These are phyloP conservation scores for Mycena olivaceomarginata DNA, from an alignment of 768 basidiomycete species.

Conservation along the genomic window DNA sequence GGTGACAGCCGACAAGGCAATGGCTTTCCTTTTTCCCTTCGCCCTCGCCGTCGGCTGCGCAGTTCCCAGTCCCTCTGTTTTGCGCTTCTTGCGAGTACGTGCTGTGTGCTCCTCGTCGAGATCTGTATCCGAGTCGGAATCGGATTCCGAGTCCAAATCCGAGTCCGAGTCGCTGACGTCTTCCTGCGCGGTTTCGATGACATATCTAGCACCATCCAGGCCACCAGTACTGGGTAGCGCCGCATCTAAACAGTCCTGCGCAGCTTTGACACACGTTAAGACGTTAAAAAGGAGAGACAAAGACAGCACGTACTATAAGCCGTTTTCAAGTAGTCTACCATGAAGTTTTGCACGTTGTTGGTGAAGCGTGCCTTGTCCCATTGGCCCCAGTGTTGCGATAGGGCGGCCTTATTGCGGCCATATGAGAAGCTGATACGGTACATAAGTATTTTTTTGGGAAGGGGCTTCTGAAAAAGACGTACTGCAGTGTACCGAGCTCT, in stretches of 20 bases:
- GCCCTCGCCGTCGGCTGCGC: background rate
- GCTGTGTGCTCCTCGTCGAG: background rate
- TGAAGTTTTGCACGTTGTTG: too few relatives aligned
- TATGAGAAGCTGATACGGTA: background rate
- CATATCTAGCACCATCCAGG: background rate
- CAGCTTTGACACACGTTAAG: background rate
- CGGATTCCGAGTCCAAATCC: background rate
- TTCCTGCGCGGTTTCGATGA: background rate
- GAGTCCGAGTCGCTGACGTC: background rate
- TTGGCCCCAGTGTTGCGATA: too few relatives aligned
- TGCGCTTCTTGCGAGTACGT: background rate
- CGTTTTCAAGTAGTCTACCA: background rate
- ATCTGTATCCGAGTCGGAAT: background rate
- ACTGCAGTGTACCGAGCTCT: conserved; percentile 13
- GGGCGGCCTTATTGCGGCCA: background rate
- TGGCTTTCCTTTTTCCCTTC: background rate
- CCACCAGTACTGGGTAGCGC: background rate
- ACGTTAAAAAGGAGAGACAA: background rate
- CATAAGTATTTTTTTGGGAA: background rate
- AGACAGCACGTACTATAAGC: background rate
- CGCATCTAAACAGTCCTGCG: background rate
- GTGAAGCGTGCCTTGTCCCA: too few relatives aligned
- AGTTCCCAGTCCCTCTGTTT: background rate
- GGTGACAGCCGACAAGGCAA: too few relatives aligned
- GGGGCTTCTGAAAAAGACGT: background rate